Base-by-base conservation (phyloP, 2,329 filamentous ascomycete genomes). In the Beauveria australis region DNA sequence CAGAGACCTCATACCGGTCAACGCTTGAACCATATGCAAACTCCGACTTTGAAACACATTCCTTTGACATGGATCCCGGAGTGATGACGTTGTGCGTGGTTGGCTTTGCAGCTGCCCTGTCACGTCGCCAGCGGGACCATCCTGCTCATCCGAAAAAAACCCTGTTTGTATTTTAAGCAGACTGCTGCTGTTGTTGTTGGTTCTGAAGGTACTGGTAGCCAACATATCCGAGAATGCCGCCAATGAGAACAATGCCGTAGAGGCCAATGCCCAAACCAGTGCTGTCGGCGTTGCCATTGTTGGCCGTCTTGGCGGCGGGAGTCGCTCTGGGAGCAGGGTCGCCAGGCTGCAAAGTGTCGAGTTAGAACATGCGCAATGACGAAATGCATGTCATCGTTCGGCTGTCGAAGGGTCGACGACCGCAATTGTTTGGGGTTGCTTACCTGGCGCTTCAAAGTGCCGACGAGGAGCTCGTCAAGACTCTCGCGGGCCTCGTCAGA, bases 401-500 rank as follows among this genome's bases (percentile, higher is more conserved):
- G 12, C 7, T 33, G 16, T 46, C 16, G 3, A n/a, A 12, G 52
- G 40, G 44, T 9, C 24, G 40, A 3, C 22, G 37, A 53, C 19
- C 10, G 28, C 18, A 47, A 37, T 53, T 40, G 30, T 26, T 46
- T 58, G 51, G 30, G 19, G 5, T 8, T 8, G 74, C 86, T 70
- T 83, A 95, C 91, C 81, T 84, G 74, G 75, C 91, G 85, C 86
- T 96, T 95, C 74, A 97, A 77, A 43, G 73, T 81, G 66, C 91
- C 92, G 67, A 94, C 82, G 57, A 86, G 77, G 66, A 96, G 80
- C 71, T 85, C 84, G 37, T 89, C 86, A 61, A 99, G 86, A 67
- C 96, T 93, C 81, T 97, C 93, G 67, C 94, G 89, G 67, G 94
- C 94, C 82, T 99, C 94, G 77, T 99, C 94, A 71, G 90, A 95